Conservation (phyloP, 345 rosid genomes). For the Populus pruinosa region DNA sequence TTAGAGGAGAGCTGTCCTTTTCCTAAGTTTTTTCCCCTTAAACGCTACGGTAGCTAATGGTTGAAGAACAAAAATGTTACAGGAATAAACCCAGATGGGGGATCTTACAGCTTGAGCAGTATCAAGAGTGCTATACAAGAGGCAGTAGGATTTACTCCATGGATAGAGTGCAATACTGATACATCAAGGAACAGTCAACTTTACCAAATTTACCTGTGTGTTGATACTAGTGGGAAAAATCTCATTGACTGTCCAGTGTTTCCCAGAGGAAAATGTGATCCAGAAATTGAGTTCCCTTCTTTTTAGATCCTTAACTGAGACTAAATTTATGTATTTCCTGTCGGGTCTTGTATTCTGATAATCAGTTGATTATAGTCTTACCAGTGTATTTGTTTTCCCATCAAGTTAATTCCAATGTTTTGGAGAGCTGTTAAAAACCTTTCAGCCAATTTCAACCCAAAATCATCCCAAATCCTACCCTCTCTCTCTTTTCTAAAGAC, state of each 20-base stretch:
- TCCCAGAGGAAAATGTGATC: constrained; percentile 58
- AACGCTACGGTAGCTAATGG: not conserved
- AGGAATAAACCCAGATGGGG: constrained; percentile 68
- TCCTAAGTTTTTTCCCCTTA: not conserved
- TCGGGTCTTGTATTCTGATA: not conserved
- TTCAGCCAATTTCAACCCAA: too few relatives aligned
- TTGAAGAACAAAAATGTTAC: not conserved
- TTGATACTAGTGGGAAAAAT: constrained; percentile 58
- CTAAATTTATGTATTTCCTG: not conserved
- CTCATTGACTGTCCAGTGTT: constrained; percentile 73
- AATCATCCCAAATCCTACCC: too few relatives aligned
- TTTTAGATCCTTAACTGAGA: constrained; percentile 35
- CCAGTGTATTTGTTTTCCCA: not conserved
- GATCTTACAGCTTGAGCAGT: constrained; percentile 44
- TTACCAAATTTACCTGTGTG: constrained; percentile 82
- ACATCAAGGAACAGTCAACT: constrained; percentile 67
- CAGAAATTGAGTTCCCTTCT: constrained; percentile 63
- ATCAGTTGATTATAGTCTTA: not conserved
- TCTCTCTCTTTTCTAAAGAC: too few relatives aligned
- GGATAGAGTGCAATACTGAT: constrained; percentile 68
- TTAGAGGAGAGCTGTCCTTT: not conserved
- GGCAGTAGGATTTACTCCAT: constrained; percentile 57
- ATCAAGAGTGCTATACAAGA: constrained; percentile 57
- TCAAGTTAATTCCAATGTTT: not conserved
- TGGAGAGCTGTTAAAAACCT: too few relatives aligned